Evolutionary conservation across 768 basidiomycete genomes (phyloP).

Genomic region (Macrocybe gigantea): DNA sequence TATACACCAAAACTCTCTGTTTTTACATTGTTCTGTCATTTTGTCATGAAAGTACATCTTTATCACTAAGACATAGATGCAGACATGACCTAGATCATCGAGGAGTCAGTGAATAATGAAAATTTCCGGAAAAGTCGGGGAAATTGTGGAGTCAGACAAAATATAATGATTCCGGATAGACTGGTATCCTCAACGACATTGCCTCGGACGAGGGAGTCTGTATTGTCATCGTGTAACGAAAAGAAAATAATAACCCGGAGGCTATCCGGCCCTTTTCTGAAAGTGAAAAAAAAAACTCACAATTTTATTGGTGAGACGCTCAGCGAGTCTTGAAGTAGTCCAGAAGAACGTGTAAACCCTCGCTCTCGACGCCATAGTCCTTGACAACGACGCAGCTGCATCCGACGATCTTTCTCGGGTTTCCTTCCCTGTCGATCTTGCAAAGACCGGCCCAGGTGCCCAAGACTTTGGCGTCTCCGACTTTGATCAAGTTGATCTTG

Average conservation of each 20-base stretch:
- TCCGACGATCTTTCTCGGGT: conserved; percentile 92
- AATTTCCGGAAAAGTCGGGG: neutral
- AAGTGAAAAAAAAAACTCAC: conserved; percentile 15
- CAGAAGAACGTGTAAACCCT: conserved; percentile 89
- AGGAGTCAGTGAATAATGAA: too few species aligned
- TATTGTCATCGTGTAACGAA: conserved; percentile 57
- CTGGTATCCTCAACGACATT: conserved; percentile 61
- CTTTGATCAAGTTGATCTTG: conserved; percentile 99
- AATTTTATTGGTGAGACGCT: conserved; percentile 23
- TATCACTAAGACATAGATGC: too few species aligned
- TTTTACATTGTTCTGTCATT: too few species aligned
- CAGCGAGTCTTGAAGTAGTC: conserved; percentile 97
- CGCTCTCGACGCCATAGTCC: conserved; percentile 93
- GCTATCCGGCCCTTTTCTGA: neutral
- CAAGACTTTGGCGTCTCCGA: conserved; percentile 95
- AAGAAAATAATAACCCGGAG: neutral
- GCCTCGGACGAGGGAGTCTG: conserved; percentile 93
- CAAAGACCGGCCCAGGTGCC: conserved; percentile 98
- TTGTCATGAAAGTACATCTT: too few species aligned
- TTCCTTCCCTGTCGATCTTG: conserved; percentile 99
- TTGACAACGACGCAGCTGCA: conserved; percentile 96
- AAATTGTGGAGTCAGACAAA: conserved; percentile 51
- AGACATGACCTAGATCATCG: too few species aligned
- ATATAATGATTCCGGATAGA: conserved; percentile 89
- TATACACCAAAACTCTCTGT: too few species aligned